Evolutionary conservation across 345 rosid species (phyloP), one percentile per base, ranked within the genome.

Genomic region (Eucalyptus marginata): DNA sequence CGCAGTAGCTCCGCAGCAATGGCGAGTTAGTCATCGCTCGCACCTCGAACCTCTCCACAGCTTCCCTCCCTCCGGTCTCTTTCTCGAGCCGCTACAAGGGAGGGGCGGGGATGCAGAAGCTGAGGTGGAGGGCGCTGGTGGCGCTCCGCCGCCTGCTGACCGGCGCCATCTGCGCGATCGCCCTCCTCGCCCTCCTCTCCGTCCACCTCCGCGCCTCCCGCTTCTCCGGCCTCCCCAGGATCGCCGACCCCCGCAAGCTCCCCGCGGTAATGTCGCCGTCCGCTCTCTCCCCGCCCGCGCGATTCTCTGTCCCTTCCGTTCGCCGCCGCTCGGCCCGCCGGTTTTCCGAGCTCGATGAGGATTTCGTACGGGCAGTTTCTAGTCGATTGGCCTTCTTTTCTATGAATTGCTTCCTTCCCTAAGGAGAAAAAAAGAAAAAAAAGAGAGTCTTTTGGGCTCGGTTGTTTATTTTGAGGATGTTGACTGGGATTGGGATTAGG

Each of bases 151-250:
- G 89, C 89, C 20, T 92, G 89, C 91, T 97, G 89, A 96, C 93
- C 44, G 95, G 92, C 89, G 96, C 96, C 92, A 93, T 95, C 46
- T 93, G 96, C 88, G 90, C 88, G 46, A 92, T 96, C 64, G 92
- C 96, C 5, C 89, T 95, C 50, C 51, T 92, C 68, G 94, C 95
- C 27, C 89, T 94, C 46, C 90, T 95, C 88, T 92, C 94, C 24
- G 92, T 95, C 15, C 94, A 95, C 94, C 88, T 93, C 29, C 95
- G 92, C 90, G 91, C 94, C 49, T 91, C 95, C 90, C 95, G 96
- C 94, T 90, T 92, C 47, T 88, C 92, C 36, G 91, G 64, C 86
- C 89, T 94, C 88, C 90, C 94, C 56, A 92, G 88, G 89, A 88
- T 93, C 81, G 86, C 93, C 88, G 95, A 94, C 89, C 91, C 91